These are phyloP conservation scores for Zoysia matrella DNA, from an alignment of 202 grass and related monocot species.

Conservation along the genomic window DNA sequence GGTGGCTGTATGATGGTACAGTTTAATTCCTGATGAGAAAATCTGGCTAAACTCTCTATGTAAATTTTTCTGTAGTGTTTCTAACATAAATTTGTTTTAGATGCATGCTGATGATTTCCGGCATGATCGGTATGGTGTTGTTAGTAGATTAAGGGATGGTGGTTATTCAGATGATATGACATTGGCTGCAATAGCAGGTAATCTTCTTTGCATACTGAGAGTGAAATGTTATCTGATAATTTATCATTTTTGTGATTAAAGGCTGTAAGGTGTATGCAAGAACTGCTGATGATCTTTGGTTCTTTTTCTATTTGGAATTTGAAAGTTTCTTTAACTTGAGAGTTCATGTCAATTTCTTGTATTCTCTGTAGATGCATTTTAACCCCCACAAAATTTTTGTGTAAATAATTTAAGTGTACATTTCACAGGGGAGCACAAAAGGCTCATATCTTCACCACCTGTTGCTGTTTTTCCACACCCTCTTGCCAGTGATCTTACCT, in stretches of 20 bases:
- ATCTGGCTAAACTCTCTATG: neutral
- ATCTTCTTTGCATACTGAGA: constrained; percentile 24
- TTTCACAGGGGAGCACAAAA: constrained; percentile 95
- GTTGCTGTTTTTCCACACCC: constrained; percentile 98
- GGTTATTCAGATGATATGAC: constrained; percentile 99
- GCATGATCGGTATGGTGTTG: constrained; percentile 84
- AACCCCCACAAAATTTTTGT: constrained; percentile 16
- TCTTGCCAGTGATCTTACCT: constrained; percentile 97
- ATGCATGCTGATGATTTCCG: constrained; percentile 99
- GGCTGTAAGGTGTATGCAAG: neutral
- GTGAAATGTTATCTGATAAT: constrained; percentile 12
- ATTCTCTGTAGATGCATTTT: constrained; percentile 21
- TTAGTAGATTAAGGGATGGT: constrained; percentile 86
- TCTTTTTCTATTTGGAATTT: neutral
- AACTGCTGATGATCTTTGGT: neutral
- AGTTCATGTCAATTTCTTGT: constrained; percentile 22
- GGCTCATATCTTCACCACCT: constrained; percentile 96
- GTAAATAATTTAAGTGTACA: constrained; percentile 33
- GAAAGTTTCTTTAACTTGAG: constrained; percentile 19
- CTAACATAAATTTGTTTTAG: constrained; percentile 64
- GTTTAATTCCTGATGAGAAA: constrained; percentile 24
- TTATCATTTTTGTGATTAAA: neutral
- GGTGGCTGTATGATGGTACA: constrained; percentile 99
- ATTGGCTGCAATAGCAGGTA: constrained; percentile 97
- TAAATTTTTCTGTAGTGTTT: constrained; percentile 19